Evolutionary conservation across 2,329 filamentous ascomycete species (phyloP).

Genomic region (Coniochaeta sp.): DNA sequence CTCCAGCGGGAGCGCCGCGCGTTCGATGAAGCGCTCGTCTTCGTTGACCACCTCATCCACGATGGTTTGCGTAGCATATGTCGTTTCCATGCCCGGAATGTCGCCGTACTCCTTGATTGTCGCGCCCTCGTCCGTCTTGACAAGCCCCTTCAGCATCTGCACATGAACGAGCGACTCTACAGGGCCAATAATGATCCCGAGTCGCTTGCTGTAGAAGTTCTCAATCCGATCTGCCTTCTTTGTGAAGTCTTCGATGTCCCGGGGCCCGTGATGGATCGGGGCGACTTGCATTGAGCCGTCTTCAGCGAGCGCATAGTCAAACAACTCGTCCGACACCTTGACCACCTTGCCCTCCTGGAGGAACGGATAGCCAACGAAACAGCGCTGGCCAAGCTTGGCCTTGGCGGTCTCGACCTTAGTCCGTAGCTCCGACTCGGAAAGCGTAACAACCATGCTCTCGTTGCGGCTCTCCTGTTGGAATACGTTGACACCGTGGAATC

Average conservation of each 20-base stretch:
- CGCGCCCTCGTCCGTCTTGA: conserved; percentile 84
- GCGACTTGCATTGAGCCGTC: conserved; percentile 55
- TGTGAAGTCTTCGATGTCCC: conserved; percentile 75
- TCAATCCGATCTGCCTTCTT: conserved; percentile 82
- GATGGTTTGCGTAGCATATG: conserved; percentile 85
- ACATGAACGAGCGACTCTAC: conserved; percentile 89
- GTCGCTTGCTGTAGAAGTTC: conserved; percentile 78
- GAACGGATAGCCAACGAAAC: conserved; percentile 92
- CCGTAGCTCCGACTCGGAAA: conserved; percentile 66
- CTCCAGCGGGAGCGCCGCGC: conserved; percentile 76
- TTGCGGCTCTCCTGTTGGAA: conserved; percentile 96
- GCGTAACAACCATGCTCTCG: conserved; percentile 88
- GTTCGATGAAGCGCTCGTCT: conserved; percentile 89
- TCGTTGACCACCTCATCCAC: conserved; percentile 87
- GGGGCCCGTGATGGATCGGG: conserved; percentile 62
- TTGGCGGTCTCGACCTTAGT: conserved; percentile 68
- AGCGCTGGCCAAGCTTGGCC: conserved; percentile 72
- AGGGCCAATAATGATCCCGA: conserved; percentile 78
- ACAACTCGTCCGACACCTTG: conserved; percentile 86
- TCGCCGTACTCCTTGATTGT: conserved; percentile 88
- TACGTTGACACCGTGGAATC: conserved; percentile 85
- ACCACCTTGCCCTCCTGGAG: conserved; percentile 88
- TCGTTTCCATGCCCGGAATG: conserved; percentile 76
- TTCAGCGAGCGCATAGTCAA: conserved; percentile 70
- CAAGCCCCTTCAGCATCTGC: conserved; percentile 85